Evolutionary conservation across 139 green algal species (phyloP), one percentile per base, ranked within the genome.

Genomic region (Eudorina sp.): DNA sequence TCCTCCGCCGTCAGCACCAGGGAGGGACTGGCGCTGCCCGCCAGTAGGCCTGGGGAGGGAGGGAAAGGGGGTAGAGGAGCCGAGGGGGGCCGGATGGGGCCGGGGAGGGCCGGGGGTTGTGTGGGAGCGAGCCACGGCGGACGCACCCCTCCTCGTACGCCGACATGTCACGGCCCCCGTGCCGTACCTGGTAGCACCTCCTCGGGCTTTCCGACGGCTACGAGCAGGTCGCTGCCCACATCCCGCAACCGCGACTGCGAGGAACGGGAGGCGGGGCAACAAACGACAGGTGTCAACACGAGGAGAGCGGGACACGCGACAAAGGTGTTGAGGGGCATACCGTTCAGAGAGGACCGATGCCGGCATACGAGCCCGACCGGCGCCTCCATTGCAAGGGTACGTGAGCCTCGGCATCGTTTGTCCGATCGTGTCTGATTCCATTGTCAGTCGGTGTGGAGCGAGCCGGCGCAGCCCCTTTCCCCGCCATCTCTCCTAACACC

Each of bases 191-290:
- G 88, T 43, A 98, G 88, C 23, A 97, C 90, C 9, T 97, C 92
- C 92, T 99, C 97, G 2, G 97, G 95, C 55, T 68, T 72, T 7
- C 95, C 96, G 53, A 97, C 88, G n/a, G 78, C 72, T 25, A 99
- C 92, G 41, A 98, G 38, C 78, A 99, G 93, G 87, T 97, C 94
- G 45, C 86, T 95, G 31, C 95, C 95, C 34, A 96, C 16, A 0
- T 36, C 76, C 23, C 46, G 78, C 45, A 98, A 93, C 13, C 78
- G 55, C 1, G 58, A 55, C 78, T 85, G 58, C 9, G 74, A 19
- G 21, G 11, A 73, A 62, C 18, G 11, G 25, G 25, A 45, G 27
- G 18, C 25, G 64, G 64, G n/a, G n/a, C n/a, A n/a, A n/a, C n/a
- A n/a, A n/a, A n/a, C n/a, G n/a, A n/a, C n/a, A n/a, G n/a, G n/a